Evolutionary conservation across 768 basidiomycete genomes (phyloP).

Genomic region (Pleurotus sapidus): DNA sequence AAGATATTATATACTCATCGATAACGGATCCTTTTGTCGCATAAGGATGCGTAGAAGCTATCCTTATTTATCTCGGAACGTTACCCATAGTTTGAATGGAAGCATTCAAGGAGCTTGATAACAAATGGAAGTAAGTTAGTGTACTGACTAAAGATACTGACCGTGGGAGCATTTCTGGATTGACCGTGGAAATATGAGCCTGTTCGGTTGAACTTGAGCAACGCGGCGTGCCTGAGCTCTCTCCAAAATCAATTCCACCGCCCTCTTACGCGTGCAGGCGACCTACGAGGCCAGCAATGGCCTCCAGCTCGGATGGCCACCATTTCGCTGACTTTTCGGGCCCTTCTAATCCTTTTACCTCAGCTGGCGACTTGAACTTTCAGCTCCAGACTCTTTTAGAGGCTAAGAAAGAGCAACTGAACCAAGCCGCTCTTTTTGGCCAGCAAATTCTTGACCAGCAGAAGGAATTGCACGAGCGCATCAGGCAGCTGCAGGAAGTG

Average conservation of each 20-base stretch:
- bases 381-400: conserved; percentile 74
- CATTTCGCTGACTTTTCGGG: conserved; percentile 9
- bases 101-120: too few relatives aligned
- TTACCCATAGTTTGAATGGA: too few relatives aligned
- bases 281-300: conserved; percentile 27
- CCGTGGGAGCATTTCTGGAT: not conserved
- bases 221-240: not conserved
- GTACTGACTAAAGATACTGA: not conserved
- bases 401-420: conserved; percentile 88
- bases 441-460: conserved; percentile 93
- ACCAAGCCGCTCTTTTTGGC: conserved; percentile 88
- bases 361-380: conserved; percentile 58
- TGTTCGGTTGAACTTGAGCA: conserved; percentile 6
- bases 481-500: conserved; percentile 74
- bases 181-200: not conserved
- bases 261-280: conserved; percentile 11
- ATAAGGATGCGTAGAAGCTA: too few relatives aligned
- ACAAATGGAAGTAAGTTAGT: too few relatives aligned
- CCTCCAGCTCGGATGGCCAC: conserved; percentile 34
- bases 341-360: conserved; percentile 34
- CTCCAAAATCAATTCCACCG: conserved; percentile 3
- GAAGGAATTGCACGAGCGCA: conserved; percentile 88
- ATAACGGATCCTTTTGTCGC: too few relatives aligned
- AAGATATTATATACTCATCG: too few relatives aligned
- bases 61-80: too few relatives aligned